A percentile compares a stretch with the other conserved stretches of the same genome.
Evolutionary conservation across 2,329 filamentous ascomycete genomes (phyloP).

Genomic region (Microcyclosporella mali): DNA sequence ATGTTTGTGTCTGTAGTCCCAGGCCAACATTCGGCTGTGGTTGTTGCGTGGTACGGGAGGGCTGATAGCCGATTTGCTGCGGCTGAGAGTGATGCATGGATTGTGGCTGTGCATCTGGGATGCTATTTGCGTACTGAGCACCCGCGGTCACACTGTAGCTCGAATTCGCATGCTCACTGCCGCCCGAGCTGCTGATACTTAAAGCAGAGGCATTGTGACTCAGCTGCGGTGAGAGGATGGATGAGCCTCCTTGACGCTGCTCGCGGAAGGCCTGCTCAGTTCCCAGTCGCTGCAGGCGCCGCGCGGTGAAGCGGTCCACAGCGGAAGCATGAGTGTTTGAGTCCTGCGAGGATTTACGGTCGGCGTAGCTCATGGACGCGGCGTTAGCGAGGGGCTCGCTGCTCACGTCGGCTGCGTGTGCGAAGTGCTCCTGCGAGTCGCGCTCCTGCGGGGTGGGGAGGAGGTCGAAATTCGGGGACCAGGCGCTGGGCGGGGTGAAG

Average conservation of each 20-base stretch:
- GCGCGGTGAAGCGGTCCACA: conserved; percentile 33
- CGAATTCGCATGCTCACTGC: too few relatives aligned
- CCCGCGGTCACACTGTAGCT: not conserved
- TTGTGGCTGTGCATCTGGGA: conserved; percentile 24
- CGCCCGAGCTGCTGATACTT: conserved; percentile 10
- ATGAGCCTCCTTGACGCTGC: conserved; percentile 30
- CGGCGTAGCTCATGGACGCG: conserved; percentile 26
- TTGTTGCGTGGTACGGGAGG: conserved; percentile 17
- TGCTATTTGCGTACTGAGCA: conserved; percentile 4
- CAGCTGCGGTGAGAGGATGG: conserved; percentile 12
- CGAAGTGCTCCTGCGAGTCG: conserved; percentile 2
- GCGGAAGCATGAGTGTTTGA: conserved; percentile 24
- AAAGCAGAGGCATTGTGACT: conserved; percentile 7
- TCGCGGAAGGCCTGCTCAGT: conserved; percentile 36
- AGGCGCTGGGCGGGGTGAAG: conserved; percentile 13
- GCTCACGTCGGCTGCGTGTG: not conserved
- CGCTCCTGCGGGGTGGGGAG: conserved; percentile 21
- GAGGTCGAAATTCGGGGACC: conserved; percentile 21
- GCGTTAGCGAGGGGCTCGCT: conserved; percentile 1
- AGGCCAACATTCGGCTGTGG: conserved; percentile 21
- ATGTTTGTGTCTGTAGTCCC: conserved; percentile 21
- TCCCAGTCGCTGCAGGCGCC: conserved; percentile 34
- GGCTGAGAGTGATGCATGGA: conserved; percentile 25
- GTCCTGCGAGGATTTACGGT: conserved; percentile 29
- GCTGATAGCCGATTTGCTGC: conserved; percentile 24